These are phyloP conservation scores for Ascochyta pisi DNA, from an alignment of 2,329 filamentous ascomycete genomes.

Conservation along the genomic window DNA sequence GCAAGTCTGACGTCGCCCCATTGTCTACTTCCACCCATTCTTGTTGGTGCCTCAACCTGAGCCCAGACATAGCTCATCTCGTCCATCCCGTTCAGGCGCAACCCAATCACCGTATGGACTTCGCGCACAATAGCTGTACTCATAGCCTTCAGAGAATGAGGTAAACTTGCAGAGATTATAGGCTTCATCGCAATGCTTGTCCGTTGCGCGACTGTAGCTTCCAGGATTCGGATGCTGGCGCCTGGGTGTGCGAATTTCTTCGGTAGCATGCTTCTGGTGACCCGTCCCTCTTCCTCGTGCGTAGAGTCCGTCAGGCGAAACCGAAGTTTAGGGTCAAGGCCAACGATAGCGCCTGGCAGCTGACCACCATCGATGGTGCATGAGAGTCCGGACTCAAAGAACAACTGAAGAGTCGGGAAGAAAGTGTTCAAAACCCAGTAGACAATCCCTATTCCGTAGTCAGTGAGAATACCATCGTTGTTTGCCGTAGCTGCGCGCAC, in stretches of 20 bases:
- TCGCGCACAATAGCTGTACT: slow-evolving; percentile 19
- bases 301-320: slow-evolving; percentile 38
- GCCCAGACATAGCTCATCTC: slow-evolving; percentile 35
- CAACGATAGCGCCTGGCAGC: slow-evolving; percentile 24
- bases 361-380: slow-evolving; percentile 32
- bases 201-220: slow-evolving; percentile 28
- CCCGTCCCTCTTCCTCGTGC: slow-evolving; percentile 35
- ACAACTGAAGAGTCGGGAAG: slow-evolving; percentile 39
- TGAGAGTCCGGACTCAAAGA: slow-evolving; percentile 39
- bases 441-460: slow-evolving; percentile 25
- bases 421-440: slow-evolving; percentile 40
- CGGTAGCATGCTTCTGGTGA: slow-evolving; percentile 25
- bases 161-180: not conserved
- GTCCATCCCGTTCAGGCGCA: slow-evolving; percentile 36
- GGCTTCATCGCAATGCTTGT: slow-evolving; percentile 29
- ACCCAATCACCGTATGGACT: slow-evolving; percentile 32
- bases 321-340: slow-evolving; percentile 34
- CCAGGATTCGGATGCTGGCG: slow-evolving; percentile 27
- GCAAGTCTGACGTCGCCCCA: slow-evolving; percentile 35
- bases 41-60: slow-evolving; percentile 1
- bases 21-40: not conserved
- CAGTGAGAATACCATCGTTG: not conserved
- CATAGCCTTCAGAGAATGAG: not conserved
- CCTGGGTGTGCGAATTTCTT: slow-evolving; percentile 15
- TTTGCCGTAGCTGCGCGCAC: slow-evolving; percentile 15